Evolutionary conservation across 306 rosid species (phyloP), one percentile per base, ranked within the genome.

Genomic region (Vicia faba): DNA sequence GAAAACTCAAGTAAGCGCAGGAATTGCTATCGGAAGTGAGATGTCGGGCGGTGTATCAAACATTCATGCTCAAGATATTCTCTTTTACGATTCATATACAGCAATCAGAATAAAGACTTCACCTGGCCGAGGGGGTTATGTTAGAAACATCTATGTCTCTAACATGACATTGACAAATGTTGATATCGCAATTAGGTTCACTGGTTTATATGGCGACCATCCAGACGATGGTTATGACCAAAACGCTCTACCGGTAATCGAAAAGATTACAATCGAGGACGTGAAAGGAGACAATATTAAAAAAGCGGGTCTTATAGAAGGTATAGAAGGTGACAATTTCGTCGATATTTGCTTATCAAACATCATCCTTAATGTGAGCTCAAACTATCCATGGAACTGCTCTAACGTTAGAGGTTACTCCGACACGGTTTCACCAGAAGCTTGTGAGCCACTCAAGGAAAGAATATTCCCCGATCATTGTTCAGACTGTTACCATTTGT

Each of bases 41-140:
- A 89, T 89, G 96, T 89, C 91, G 3, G 96, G 96, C 15, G 96
- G 93, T 29, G 83, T 89, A 44, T 86, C 92, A 20, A 74, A 87
- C 35, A 89, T 89, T 66, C 83, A 54, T 72, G 96, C 75, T 11
- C 85, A 84, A 69, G 76, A 83, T 40, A 82, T 89, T 75, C 84
- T 72, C 2, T 73, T 87, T 66, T 78, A 46, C 9, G 78, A 81
- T 75, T 83, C 93, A 8, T 48, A 70, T 20, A 73, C 29, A 1
- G 93, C 81, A 46, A 83, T 89, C 79, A 71, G 84, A 81, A 66
- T 89, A 73, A 89, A 86, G 81, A 86, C 96, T 20, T 79, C 96
- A 49, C 86, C 91, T 26, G 96, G 96, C n/a, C 81, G 93, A 59
- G 96, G 96, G 33, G 90, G 89, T 69, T 89, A 86, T 60, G 89